Evolutionary conservation across 73 alveolate species (phyloP).

Genomic region (Paramecium sonneborni): DNA sequence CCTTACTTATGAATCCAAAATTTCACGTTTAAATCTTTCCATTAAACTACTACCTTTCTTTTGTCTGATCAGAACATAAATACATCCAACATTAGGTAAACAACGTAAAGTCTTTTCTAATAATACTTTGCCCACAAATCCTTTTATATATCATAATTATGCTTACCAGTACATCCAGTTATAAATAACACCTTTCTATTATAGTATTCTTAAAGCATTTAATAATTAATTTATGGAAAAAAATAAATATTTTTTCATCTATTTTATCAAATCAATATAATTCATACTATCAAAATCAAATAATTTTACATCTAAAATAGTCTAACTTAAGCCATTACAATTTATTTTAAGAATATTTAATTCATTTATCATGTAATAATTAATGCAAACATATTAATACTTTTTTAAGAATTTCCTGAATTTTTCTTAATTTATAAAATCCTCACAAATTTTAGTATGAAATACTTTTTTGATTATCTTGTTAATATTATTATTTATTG

Average conservation of each 20-base stretch:
- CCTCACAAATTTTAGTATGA: no score
- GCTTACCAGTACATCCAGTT: constrained; percentile 76
- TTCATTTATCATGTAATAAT: no score
- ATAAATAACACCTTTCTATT: constrained; percentile 66
- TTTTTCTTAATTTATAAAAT: no score
- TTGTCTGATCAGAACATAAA: constrained; percentile 76
- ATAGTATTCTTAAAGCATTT: constrained; percentile 43
- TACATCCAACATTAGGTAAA: constrained; percentile 69
- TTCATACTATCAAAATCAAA: neutral
- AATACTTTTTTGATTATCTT: no score
- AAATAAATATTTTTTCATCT: neutral
- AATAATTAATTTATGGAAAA: neutral
- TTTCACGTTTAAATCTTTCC: constrained; percentile 81
- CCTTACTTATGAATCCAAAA: constrained; percentile 74
- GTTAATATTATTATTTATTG: no score
- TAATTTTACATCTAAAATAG: neutral
- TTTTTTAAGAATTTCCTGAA: no score
- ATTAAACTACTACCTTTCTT: constrained; percentile 69
- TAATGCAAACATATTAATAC: no score
- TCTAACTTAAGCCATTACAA: no score
- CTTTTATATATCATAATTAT: neutral
- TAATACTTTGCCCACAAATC: constrained; percentile 86
- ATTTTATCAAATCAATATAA: neutral
- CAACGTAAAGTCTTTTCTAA: constrained; percentile 78
- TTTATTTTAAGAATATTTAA: no score